Evolutionary conservation across 2,329 filamentous ascomycete genomes (phyloP).

Genomic region (Cladophialophora chaetospira): DNA sequence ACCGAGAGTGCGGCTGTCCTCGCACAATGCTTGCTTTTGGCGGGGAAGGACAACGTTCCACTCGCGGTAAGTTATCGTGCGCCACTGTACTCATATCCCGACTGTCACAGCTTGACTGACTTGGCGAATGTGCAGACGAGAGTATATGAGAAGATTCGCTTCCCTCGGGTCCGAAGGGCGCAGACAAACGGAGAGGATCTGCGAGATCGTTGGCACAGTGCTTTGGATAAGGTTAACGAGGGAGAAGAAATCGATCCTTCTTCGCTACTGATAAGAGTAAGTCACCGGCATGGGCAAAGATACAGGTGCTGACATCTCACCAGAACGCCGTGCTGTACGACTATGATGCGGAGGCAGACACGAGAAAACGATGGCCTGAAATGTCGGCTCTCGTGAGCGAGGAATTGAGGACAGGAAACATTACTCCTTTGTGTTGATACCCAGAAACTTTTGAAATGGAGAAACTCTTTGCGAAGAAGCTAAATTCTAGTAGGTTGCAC

Average conservation of each 20-base stretch:
- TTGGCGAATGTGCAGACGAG: slow-evolving; percentile 39
- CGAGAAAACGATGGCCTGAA: slow-evolving; percentile 45
- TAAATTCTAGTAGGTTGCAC: too few relatives aligned
- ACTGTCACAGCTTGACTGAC: neutral
- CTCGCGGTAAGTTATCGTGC: slow-evolving; percentile 16
- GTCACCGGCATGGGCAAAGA: slow-evolving; percentile 7
- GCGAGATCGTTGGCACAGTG: slow-evolving; percentile 56
- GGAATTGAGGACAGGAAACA: slow-evolving; percentile 42
- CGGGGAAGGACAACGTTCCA: slow-evolving; percentile 23
- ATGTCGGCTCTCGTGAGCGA: slow-evolving; percentile 42
- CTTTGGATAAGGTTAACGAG: slow-evolving; percentile 47
- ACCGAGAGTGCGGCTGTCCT: slow-evolving; percentile 48
- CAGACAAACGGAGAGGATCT: slow-evolving; percentile 53
- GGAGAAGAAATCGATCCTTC: slow-evolving; percentile 52
- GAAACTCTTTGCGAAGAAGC: too few relatives aligned
- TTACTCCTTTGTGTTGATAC: slow-evolving; percentile 42
- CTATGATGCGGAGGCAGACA: slow-evolving; percentile 51
- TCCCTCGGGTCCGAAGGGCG: slow-evolving; percentile 47
- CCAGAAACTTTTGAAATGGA: neutral
- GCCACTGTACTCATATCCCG: neutral
- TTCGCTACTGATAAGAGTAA: slow-evolving; percentile 46
- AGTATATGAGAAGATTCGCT: slow-evolving; percentile 35
- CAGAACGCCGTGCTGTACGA: slow-evolving; percentile 52
- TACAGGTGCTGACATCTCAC: neutral
- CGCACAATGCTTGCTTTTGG: slow-evolving; percentile 28